These are phyloP conservation scores for Aspergillus sergii DNA, from an alignment of 2,329 filamentous ascomycete species.

Conservation along the genomic window DNA sequence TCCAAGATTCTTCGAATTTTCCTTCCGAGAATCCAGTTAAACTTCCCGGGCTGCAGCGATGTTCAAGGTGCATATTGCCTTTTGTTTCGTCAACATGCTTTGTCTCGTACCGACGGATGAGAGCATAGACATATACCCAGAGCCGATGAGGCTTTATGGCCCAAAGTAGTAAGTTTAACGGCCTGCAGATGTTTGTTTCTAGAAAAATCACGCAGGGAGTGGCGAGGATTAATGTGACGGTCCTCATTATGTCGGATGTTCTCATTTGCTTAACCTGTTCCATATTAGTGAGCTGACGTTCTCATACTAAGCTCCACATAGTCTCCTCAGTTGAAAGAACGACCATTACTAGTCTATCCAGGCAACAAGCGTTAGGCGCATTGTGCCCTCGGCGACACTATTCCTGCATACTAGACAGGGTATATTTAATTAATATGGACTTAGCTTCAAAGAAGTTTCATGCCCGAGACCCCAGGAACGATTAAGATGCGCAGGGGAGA, in stretches of 20 bases:
- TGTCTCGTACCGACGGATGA: neutral
- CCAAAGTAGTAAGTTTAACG: neutral
- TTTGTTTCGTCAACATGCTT: neutral
- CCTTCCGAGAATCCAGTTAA: neutral
- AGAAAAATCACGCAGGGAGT: too few relatives aligned
- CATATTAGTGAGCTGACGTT: neutral
- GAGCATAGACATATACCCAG: neutral
- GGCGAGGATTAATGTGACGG: too few relatives aligned
- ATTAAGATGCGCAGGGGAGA: neutral
- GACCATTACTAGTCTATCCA: neutral
- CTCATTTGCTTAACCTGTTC: neutral
- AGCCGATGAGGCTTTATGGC: neutral
- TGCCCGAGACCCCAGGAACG: neutral
- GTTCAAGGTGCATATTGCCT: neutral
- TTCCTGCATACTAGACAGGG: neutral
- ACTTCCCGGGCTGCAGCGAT: neutral
- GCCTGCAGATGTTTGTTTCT: too few relatives aligned
- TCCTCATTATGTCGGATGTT: neutral
- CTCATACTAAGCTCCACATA: neutral
- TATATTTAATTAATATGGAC: neutral
- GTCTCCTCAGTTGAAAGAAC: neutral
- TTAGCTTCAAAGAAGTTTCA: neutral
- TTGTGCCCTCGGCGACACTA: neutral
- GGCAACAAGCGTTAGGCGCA: neutral
- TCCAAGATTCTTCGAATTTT: neutral